Evolutionary conservation across 2,329 filamentous ascomycete genomes (phyloP), one percentile per base, ranked within the genome.

Genomic region (Sporothrix protearum): DNA sequence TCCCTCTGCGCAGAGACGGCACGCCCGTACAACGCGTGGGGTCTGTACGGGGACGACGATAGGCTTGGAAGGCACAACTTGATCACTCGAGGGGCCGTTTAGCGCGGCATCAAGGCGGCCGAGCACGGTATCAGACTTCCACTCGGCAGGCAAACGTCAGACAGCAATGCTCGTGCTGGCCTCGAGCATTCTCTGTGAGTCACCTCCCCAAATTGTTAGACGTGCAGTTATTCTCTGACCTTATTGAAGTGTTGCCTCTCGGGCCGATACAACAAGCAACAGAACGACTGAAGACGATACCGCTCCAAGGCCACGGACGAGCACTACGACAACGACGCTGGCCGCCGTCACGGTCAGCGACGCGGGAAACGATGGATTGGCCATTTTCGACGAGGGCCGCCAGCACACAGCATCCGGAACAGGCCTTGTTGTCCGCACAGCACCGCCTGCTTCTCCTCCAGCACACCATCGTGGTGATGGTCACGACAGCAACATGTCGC

Each of bases 1-100:
- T 68, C 30, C 66, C 66, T n/a, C 66, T 68, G 16, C 66, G 66
- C 45, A 68, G 55, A 19, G 66, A 68, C n/a, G 73, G 73, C 68
- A 74, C 74, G 14, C 73, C 73, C 73, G n/a, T 73, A 73, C 47
- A 75, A 74, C 67, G 74, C 75, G 5, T 86, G 85, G 85, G 84
- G 85, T 2, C 8, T 86, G 5, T 85, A 85, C 71, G 67, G 71
- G 28, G 83, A 85, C 76, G 81, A 81, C 64, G 79, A 83, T 67
- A 85, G 87, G 64, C 73, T 82, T n/a, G 73, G 73, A 3, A n/a
- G 63, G 14, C 47, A 73, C 36, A 74, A 74, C 30, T 53, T 72
- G 30, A 68, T 74, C 6, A 73, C 73, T 0, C 66, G 51, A 7
- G 72, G 69, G n/a, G 59, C 73, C 6, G 72, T 70, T 7, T 47